Conservation (phyloP, 768 basidiomycete species). For the Suillus subluteus region DNA sequence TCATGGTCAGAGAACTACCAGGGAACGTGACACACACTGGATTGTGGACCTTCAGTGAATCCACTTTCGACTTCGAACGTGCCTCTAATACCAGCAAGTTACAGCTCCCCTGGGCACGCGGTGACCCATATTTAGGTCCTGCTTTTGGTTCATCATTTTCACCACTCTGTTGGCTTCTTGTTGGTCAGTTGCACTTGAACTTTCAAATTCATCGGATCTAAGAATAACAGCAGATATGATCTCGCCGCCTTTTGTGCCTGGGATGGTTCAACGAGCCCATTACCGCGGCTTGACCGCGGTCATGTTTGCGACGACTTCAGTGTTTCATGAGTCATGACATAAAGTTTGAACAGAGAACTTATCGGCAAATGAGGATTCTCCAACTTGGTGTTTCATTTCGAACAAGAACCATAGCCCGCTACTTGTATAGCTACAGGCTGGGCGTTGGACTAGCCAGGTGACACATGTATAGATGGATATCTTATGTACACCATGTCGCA, state of each 20-base stretch:
- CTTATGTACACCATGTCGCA: neutral
- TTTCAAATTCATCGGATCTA: neutral
- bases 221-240: neutral
- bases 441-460: neutral
- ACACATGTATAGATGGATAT: neutral
- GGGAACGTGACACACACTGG: neutral
- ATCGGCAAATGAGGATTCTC: neutral
- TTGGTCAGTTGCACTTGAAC: neutral
- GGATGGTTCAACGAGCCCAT: neutral
- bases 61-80: conserved; percentile 10
- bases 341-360: neutral
- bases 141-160: neutral
- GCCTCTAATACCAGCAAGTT: conserved; percentile 12
- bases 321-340: neutral
- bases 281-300: neutral
- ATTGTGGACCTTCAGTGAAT: conserved; percentile 13
- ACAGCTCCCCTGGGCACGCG: neutral
- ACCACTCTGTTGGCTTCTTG: neutral
- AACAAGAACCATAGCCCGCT: neutral
- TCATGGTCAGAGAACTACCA: neutral
- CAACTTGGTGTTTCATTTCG: neutral
- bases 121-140: neutral
- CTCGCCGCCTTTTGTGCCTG: neutral
- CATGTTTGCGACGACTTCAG: neutral
- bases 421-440: neutral